These are phyloP conservation scores for Saccharomycopsis hybrid DNA, from an alignment of 1,139 yeast species.

Conservation along the genomic window DNA sequence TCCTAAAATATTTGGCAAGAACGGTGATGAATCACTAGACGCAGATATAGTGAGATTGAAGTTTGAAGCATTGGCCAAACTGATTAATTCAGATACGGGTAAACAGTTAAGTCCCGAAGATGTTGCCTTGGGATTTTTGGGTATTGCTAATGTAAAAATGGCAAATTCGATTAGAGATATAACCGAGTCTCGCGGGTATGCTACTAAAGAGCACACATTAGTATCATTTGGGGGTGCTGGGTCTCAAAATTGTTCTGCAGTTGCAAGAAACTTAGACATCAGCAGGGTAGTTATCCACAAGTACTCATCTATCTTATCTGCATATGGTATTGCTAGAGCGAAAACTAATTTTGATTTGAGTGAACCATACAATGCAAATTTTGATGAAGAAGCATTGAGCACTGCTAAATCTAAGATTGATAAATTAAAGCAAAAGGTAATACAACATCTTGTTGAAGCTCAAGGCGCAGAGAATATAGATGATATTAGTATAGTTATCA, in stretches of 20 bases:
- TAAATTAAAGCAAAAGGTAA: conserved; percentile 33
- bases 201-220: conserved; percentile 38
- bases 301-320: conserved; percentile 47
- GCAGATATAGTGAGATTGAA: conserved; percentile 32
- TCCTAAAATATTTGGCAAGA: conserved; percentile 51
- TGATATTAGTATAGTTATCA: conserved; percentile 44
- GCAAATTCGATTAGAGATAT: conserved; percentile 48
- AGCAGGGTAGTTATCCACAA: conserved; percentile 41
- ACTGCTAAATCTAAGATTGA: conserved; percentile 26
- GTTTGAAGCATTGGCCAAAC: conserved; percentile 36
- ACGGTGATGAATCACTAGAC: conserved; percentile 45
- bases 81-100: conserved; percentile 35
- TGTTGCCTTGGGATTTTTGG: conserved; percentile 45
- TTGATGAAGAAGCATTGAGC: conserved; percentile 33
- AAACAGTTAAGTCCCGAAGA: conserved; percentile 36
- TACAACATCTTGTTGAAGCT: conserved; percentile 28
- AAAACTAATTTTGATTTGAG: conserved; percentile 60
- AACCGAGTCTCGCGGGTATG: conserved; percentile 48
- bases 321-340: conserved; percentile 49
- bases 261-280: conserved; percentile 42
- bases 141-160: conserved; percentile 50
- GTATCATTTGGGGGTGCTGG: conserved; percentile 56
- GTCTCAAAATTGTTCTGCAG: conserved; percentile 49
- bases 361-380: conserved; percentile 42
- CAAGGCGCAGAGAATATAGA: conserved; percentile 33